A percentile compares a stretch with the other conserved stretches of the same genome.
These are phyloP conservation scores for Posidonia australis DNA, from an alignment of 106 monocot species.

Conservation along the genomic window DNA sequence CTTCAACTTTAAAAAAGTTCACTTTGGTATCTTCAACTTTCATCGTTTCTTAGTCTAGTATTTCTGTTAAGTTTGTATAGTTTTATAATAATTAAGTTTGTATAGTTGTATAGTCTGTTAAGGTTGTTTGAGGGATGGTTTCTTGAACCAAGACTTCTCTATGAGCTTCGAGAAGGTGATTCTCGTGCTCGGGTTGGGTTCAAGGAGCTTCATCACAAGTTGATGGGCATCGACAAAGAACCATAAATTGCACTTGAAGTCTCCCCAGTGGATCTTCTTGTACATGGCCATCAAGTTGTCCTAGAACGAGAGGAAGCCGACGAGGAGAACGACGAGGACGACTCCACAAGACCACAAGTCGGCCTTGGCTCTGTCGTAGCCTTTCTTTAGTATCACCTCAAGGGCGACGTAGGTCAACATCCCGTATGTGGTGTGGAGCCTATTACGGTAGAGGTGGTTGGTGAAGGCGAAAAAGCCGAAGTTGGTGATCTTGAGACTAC, in stretches of 20 bases:
- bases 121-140: background rate
- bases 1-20: too few relatives aligned
- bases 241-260: too few relatives aligned
- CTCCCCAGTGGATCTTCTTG: conserved; percentile 39
- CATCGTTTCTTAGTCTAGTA: too few relatives aligned
- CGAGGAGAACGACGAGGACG: conserved; percentile 18
- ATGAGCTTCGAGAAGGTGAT: conserved; percentile 32
- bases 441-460: conserved; percentile 36
- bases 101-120: too few relatives aligned
- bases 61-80: too few relatives aligned
- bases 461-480: conserved; percentile 67
- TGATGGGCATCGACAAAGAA: conserved; percentile 41
- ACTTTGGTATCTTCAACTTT: too few relatives aligned
- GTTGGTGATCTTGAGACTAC: conserved; percentile 75
- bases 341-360: conserved; percentile 30
- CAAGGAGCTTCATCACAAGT: conserved; percentile 34
- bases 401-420: conserved; percentile 60
- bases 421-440: conserved; percentile 54
- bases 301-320: conserved; percentile 23
- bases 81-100: too few relatives aligned
- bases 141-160: conserved; percentile 29
- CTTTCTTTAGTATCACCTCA: conserved; percentile 37
- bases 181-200: conserved; percentile 38
- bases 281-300: conserved; percentile 53
- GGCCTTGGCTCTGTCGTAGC: too few relatives aligned